A percentile compares a stretch with the other conserved stretches of the same genome.
Evolutionary conservation across 169 alveolate species (phyloP).

Genomic region (Toxoplasma gondii): DNA sequence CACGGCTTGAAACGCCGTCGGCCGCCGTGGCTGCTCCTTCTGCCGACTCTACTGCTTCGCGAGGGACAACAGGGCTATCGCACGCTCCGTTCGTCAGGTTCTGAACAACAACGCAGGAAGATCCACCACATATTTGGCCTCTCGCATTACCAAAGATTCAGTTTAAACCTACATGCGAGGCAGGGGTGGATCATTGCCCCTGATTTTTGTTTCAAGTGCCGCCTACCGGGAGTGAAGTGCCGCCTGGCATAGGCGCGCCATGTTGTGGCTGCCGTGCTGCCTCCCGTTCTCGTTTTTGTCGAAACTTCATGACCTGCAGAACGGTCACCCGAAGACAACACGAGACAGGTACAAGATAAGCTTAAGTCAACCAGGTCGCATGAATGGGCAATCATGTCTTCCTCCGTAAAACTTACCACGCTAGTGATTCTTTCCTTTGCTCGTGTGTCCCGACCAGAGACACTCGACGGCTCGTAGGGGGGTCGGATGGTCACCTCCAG

Average conservation of each 20-base stretch:
- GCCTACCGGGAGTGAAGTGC: background rate
- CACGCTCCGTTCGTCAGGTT: background rate
- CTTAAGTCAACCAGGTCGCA: background rate
- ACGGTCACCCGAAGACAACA: background rate
- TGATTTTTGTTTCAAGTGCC: background rate
- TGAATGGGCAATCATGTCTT: background rate
- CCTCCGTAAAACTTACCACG: background rate
- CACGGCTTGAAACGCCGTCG: background rate
- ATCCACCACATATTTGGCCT: background rate
- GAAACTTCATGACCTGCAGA: background rate
- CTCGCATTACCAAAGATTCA: too few relatives aligned
- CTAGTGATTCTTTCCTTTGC: conserved; percentile 21
- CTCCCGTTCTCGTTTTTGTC: conserved; percentile 17
- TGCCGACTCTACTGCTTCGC: background rate
- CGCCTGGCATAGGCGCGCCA: background rate
- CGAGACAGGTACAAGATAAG: background rate
- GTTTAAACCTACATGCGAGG: too few relatives aligned
- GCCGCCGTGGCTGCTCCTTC: background rate
- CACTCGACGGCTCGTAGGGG: conserved; percentile 18
- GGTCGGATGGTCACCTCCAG: conserved; percentile 6
- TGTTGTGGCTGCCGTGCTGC: conserved; percentile 21
- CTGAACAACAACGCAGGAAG: background rate
- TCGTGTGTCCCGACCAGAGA: conserved; percentile 6
- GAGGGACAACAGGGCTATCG: background rate
- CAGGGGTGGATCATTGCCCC: background rate